Percentiles rank a stretch among this genome's conserved stretches.
phyloP scores from a whole-genome alignment of 2,329 filamentous ascomycete species.

The Neopestalotiopsis sp. region DNA sequence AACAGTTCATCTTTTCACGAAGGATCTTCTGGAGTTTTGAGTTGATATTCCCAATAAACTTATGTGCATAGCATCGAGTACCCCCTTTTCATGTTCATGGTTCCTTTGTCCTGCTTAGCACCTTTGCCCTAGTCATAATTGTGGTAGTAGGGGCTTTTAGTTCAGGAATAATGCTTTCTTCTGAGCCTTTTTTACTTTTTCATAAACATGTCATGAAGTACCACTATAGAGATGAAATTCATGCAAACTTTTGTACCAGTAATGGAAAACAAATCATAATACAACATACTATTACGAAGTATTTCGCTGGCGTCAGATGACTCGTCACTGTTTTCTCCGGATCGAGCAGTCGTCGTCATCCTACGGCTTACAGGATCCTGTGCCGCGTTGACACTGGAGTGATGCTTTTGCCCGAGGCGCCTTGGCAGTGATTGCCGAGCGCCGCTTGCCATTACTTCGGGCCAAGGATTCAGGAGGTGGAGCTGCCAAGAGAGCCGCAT shows the following conservation, averaged over 20 bases:
- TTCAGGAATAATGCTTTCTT: constrained; percentile 8
- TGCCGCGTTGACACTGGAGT: not conserved
- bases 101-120: constrained; percentile 2
- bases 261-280: no score
- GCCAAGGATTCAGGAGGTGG: not conserved
- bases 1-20: not conserved
- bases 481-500: not conserved
- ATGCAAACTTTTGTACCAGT: not conserved
- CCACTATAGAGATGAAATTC: constrained; percentile 5
- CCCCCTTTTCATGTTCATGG: not conserved
- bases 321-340: not conserved
- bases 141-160: not conserved
- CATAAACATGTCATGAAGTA: not conserved
- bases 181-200: not conserved
- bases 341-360: not conserved
- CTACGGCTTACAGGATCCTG: not conserved
- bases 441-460: not conserved
- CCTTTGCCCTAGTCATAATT: not conserved
- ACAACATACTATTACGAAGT: no score
- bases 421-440: not conserved
- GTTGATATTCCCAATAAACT: constrained; percentile 1
- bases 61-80: constrained; percentile 3
- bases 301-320: not conserved
- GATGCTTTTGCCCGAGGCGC: not conserved
- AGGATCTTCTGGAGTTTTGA: constrained; percentile 1